Evolutionary conservation across 495 filamentous ascomycete species (phyloP).

Genomic region (Penicillium silybi): DNA sequence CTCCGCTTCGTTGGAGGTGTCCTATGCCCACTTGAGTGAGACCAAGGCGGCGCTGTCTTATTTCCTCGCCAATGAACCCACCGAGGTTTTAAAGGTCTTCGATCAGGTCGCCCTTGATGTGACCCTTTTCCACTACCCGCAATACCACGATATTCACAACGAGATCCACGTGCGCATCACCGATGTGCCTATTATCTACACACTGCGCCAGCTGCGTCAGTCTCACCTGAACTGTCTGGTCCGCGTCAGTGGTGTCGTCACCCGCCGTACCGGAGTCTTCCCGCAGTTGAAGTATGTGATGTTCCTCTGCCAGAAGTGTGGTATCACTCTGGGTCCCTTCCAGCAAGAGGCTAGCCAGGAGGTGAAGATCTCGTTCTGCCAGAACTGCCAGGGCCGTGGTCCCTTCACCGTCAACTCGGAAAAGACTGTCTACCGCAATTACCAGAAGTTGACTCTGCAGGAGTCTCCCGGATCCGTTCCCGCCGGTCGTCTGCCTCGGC

Average conservation of each 20-base stretch:
- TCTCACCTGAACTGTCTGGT: conserved; percentile 96
- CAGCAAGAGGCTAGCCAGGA: conserved; percentile 95
- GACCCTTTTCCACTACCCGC: conserved; percentile 89
- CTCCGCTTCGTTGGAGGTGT: conserved; percentile 92
- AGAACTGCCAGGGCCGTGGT: conserved; percentile 93
- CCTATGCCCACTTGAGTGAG: conserved; percentile 83
- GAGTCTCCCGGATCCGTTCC: conserved; percentile 97
- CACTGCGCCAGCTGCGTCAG: conserved; percentile 94
- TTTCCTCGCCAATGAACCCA: conserved; percentile 93
- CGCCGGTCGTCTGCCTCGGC: conserved; percentile 89
- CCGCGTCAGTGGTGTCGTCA: conserved; percentile 92
- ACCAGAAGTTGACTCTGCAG: conserved; percentile 95
- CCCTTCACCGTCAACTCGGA: conserved; percentile 96
- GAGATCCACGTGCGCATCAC: conserved; percentile 98
- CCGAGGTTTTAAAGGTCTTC: conserved; percentile 91
- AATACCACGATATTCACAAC: conserved; percentile 95
- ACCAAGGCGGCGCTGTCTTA: conserved; percentile 96
- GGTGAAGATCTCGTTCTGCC: conserved; percentile 94
- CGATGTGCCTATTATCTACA: conserved; percentile 90
- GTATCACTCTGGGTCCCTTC: conserved; percentile 87
- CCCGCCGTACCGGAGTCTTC: conserved; percentile 94
- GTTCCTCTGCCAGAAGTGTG: conserved; percentile 94
- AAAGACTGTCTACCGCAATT: conserved; percentile 99
- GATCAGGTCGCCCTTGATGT: conserved; percentile 97
- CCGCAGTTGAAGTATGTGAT: conserved; percentile 97